Base-by-base conservation (phyloP, 2,329 filamentous ascomycete genomes). In the Aotearoamyces nothofagi region DNA sequence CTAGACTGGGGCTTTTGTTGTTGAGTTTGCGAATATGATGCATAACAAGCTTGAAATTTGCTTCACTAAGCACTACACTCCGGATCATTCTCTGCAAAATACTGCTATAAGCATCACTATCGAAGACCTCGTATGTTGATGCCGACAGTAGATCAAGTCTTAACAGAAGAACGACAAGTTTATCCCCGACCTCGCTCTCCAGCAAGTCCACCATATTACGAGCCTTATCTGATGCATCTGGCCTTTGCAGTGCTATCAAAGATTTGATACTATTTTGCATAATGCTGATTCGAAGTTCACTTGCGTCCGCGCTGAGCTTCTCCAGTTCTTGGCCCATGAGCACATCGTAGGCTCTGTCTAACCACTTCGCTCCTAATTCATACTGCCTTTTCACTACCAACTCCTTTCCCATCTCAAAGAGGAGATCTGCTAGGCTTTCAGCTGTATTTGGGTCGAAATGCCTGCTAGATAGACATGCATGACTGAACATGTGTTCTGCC, bases 401-500 rank as follows among this genome's bases (percentile, higher is more conserved):
- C 9, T 62, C 60, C 26, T 63, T 70, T 3, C 83, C 83, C 22
- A 92, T 78, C 34, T 78, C 71, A 37, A 75, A 80, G 5, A 84
- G 58, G 2, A 76, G 55, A 40, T 83, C 74, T 4, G 73, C 65
- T 24, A 86, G 52, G 20, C 57, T 60, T 46, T 86, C 77, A 2
- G 63, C 58, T 2, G 61, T 61, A 2, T 51, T 36, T 0, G 62
- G 50, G 24, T 73, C 61, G 2, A 68, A 46, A 30, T 29, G 42
- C 13, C 42, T 44, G 20, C 41, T 49, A 7, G 53, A 49, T n/a
- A 35, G 54, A 41, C 56, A 53, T 2, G 69, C 52, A 41, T 79
- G 79, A 19, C 52, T 52, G 49, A 77, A 86, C 60, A 90, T 71
- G 49, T 82, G 71, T 31, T 92, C 81, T 15, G 81, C 80, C 26